phyloP scores from a whole-genome alignment of 2,329 filamentous ascomycete genomes.

The Coniochaeta sp. region DNA sequence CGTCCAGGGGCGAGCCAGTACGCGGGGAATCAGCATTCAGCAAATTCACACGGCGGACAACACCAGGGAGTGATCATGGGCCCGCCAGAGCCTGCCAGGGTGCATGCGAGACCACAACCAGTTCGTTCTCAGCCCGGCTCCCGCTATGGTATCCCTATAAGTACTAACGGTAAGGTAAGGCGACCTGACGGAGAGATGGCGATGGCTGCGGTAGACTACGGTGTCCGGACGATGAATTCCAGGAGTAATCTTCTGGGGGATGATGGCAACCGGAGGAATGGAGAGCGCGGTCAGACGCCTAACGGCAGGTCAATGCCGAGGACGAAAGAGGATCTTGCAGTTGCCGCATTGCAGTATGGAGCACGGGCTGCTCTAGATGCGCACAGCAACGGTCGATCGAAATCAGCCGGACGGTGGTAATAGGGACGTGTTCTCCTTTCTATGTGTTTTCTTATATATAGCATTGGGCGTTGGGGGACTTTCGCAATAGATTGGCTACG shows the following conservation, averaged over 20 bases:
- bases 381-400: not conserved
- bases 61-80: not conserved
- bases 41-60: not conserved
- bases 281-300: not conserved
- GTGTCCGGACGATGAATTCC: not conserved
- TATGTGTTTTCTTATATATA: not conserved
- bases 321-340: not conserved
- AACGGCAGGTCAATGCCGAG: not conserved
- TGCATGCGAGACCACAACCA: not conserved
- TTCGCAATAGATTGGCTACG: not conserved
- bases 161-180: slow-evolving; percentile 3
- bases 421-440: not conserved
- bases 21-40: not conserved
- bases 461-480: not conserved
- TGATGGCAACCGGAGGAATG: not conserved
- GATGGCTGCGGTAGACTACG: slow-evolving; percentile 4
- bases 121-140: not conserved
- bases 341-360: slow-evolving; percentile 4
- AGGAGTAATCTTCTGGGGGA: not conserved
- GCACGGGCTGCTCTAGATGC: not conserved
- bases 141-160: not conserved
- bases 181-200: slow-evolving; percentile 7
- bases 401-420: not conserved
- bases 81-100: not conserved
- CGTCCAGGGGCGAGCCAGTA: not conserved